Evolutionary conservation across 2,329 filamentous ascomycete genomes (phyloP).

Genomic region (Cryphonectria radicalis): DNA sequence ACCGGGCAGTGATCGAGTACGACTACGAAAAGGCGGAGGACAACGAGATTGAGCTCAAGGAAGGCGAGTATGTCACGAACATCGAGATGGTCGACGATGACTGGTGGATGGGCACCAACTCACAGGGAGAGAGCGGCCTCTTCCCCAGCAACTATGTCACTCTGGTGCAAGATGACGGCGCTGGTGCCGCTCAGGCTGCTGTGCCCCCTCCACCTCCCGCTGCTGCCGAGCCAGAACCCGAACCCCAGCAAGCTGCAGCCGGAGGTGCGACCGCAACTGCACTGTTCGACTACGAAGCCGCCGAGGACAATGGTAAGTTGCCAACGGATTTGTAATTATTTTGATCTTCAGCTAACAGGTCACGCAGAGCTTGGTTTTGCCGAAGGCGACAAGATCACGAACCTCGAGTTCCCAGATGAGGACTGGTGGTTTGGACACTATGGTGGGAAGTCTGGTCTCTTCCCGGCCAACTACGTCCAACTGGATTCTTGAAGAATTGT

Average conservation of each 20-base stretch:
- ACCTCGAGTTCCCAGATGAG: conserved; percentile 93
- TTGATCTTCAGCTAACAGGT: conserved; percentile 41
- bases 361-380: conserved; percentile 75
- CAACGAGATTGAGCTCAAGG: conserved; percentile 89
- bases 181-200: conserved; percentile 37
- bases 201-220: conserved; percentile 39
- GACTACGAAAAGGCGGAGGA: conserved; percentile 98
- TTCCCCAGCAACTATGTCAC: conserved; percentile 98
- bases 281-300: conserved; percentile 94
- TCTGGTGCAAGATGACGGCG: conserved; percentile 67
- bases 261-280: conserved; percentile 75
- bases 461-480: conserved; percentile 75
- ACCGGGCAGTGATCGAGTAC: conserved; percentile 81
- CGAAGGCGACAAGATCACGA: conserved; percentile 80
- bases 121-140: conserved; percentile 79
- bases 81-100: conserved; percentile 98
- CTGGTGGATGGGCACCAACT: conserved; percentile 98
- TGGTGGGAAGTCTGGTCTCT: conserved; percentile 78
- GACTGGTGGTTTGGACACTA: conserved; percentile 98
- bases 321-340: not conserved
- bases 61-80: conserved; percentile 86
- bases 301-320: conserved; percentile 80
- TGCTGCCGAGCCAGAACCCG: conserved; percentile 45
- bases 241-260: conserved; percentile 43
- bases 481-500: conserved; percentile 44